phyloP scores from a whole-genome alignment of 2,329 filamentous ascomycete genomes.

The Penicillium sp. region DNA sequence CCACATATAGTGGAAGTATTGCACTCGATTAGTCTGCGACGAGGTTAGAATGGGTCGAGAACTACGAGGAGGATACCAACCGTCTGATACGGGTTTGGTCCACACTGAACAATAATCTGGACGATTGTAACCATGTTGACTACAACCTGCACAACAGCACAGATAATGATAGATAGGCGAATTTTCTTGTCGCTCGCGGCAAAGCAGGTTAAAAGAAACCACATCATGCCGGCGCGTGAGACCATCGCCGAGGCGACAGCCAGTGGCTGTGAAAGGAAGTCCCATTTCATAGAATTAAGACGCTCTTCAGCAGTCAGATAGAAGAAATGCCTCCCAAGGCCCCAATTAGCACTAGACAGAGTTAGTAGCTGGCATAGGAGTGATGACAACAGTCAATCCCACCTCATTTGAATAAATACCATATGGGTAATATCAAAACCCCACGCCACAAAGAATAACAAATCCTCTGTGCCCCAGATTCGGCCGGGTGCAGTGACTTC shows the following conservation, averaged over 20 bases:
- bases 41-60: conserved; percentile 7
- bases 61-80: conserved; percentile 9
- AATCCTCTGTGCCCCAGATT: conserved; percentile 30
- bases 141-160: conserved; percentile 27
- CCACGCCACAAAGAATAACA: conserved; percentile 26
- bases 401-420: conserved; percentile 28
- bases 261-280: conserved; percentile 18
- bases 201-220: conserved; percentile 32
- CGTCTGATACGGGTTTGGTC: conserved; percentile 26
- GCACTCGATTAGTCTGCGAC: conserved; percentile 29
- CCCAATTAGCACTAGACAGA: conserved; percentile 21
- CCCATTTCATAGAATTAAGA: conserved; percentile 23
- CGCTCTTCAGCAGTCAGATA: conserved; percentile 22
- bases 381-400: neutral
- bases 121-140: conserved; percentile 29
- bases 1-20: conserved; percentile 36
- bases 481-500: conserved; percentile 25
- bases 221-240: conserved; percentile 32
- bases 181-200: conserved; percentile 24
- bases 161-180: conserved; percentile 26
- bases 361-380: neutral
- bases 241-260: conserved; percentile 29
- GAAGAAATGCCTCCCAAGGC: conserved; percentile 29
- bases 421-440: conserved; percentile 29
- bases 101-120: conserved; percentile 32